These are phyloP conservation scores for Penicillium sp. DNA, from an alignment of 2,329 filamentous ascomycete species.

Conservation along the genomic window DNA sequence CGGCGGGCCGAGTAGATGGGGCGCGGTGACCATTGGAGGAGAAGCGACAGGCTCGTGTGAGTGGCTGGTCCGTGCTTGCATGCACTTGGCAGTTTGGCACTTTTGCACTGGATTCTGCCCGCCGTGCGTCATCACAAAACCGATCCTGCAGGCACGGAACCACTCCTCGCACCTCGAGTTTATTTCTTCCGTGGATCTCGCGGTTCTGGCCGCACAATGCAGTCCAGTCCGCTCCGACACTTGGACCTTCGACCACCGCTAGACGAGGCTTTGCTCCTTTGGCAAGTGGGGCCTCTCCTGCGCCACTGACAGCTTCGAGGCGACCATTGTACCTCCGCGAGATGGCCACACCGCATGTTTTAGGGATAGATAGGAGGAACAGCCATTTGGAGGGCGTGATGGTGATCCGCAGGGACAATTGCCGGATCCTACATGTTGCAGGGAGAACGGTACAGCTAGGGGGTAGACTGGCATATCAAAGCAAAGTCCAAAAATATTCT, in stretches of 20 bases:
- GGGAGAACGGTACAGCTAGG: not conserved
- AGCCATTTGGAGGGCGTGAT: not conserved
- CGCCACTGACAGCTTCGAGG: not conserved
- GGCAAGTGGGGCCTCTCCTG: not conserved
- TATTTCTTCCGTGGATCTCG: too few species aligned
- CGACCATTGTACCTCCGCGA: not conserved
- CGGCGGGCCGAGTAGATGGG: slow-evolving; percentile 9
- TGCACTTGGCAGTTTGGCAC: not conserved
- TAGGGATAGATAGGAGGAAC: slow-evolving; percentile 3
- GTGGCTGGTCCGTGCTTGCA: not conserved
- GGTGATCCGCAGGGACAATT: slow-evolving; percentile 6
- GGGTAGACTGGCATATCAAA: not conserved
- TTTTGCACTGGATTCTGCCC: not conserved
- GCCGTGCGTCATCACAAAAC: not conserved
- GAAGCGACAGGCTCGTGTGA: not conserved
- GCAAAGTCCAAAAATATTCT: not conserved
- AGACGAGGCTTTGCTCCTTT: not conserved
- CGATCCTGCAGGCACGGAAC: slow-evolving; percentile 1
- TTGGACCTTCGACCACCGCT: not conserved
- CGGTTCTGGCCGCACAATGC: not conserved
- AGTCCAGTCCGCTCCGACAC: not conserved
- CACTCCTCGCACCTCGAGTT: too few species aligned
- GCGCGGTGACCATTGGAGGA: not conserved
- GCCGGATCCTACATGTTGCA: slow-evolving; percentile 10
- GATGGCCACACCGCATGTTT: slow-evolving; percentile 17